Percentiles rank a stretch among this genome's conserved stretches.
phyloP scores from a whole-genome alignment of 2,329 filamentous ascomycete genomes.

The Cladosporium velox region DNA sequence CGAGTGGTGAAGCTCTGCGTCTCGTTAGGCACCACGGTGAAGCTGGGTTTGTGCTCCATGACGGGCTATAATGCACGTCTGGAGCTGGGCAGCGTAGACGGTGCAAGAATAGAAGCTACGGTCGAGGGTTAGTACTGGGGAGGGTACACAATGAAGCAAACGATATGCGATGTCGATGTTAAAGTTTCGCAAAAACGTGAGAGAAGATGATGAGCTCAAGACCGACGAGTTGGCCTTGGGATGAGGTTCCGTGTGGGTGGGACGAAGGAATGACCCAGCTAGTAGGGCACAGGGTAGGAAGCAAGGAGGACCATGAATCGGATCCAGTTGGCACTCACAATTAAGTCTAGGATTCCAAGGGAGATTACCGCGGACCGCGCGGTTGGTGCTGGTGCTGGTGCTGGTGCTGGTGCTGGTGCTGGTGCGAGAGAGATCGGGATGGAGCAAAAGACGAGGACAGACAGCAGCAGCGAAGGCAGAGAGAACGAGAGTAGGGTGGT shows the following conservation, averaged over 20 bases:
- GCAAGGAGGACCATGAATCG: constrained; percentile 19
- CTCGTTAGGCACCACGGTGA: constrained; percentile 58
- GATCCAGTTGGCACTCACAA: constrained; percentile 16
- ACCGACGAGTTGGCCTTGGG: constrained; percentile 17
- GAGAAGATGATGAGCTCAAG: constrained; percentile 9
- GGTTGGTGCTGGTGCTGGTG: constrained; percentile 1
- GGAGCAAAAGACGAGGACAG: neutral
- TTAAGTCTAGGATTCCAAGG: constrained; percentile 15
- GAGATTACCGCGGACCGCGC: constrained; percentile 13
- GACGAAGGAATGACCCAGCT: constrained; percentile 19
- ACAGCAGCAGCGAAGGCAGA: neutral
- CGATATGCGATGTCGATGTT: constrained; percentile 4
- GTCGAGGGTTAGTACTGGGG: constrained; percentile 5
- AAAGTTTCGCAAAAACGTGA: constrained; percentile 6
- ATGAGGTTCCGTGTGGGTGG: constrained; percentile 20
- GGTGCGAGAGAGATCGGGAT: neutral
- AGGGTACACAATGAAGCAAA: neutral
- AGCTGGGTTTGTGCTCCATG: constrained; percentile 23
- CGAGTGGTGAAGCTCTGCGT: constrained; percentile 56
- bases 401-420: neutral
- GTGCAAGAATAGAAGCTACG: neutral
- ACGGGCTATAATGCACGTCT: constrained; percentile 5
- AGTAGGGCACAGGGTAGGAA: constrained; percentile 9
- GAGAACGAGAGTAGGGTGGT: neutral
- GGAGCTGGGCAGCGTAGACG: neutral